phyloP scores from a whole-genome alignment of 2,329 filamentous ascomycete genomes.

The Colletotrichum gigasporum region DNA sequence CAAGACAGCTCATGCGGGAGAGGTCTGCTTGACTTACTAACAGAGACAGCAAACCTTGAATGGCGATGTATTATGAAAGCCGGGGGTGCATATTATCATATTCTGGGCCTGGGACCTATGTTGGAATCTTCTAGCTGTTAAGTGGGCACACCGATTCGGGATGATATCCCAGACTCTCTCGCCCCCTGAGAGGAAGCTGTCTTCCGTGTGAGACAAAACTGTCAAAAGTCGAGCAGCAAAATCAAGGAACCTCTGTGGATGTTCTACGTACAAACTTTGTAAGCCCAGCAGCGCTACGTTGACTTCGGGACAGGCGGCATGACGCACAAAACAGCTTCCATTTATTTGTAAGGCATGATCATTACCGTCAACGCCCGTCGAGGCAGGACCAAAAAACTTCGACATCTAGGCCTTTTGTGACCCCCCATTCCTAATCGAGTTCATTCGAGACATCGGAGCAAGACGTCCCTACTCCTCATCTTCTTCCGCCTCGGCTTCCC shows the following conservation, averaged over 20 bases:
- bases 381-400: conserved; percentile 30
- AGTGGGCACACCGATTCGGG: no score
- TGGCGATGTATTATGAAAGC: no score
- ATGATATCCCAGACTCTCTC: no score
- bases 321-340: conserved; percentile 33
- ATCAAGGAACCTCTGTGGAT: no score
- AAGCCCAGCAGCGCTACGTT: conserved; percentile 32
- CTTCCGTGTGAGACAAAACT: no score
- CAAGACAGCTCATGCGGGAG: background rate
- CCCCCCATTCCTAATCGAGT: conserved; percentile 28
- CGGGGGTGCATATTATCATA: no score
- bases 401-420: conserved; percentile 33
- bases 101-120: no score
- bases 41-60: no score
- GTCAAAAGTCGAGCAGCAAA: no score
- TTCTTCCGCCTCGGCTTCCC: conserved; percentile 37
- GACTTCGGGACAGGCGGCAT: background rate
- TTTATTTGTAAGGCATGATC: conserved; percentile 34
- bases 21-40: conserved; percentile 12
- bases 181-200: no score
- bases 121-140: no score
- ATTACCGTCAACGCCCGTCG: conserved; percentile 35
- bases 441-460: background rate
- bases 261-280: conserved; percentile 27
- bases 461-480: conserved; percentile 32